These are phyloP conservation scores for Aspergillus funiculosus DNA, from an alignment of 495 filamentous ascomycete species.

Conservation along the genomic window DNA sequence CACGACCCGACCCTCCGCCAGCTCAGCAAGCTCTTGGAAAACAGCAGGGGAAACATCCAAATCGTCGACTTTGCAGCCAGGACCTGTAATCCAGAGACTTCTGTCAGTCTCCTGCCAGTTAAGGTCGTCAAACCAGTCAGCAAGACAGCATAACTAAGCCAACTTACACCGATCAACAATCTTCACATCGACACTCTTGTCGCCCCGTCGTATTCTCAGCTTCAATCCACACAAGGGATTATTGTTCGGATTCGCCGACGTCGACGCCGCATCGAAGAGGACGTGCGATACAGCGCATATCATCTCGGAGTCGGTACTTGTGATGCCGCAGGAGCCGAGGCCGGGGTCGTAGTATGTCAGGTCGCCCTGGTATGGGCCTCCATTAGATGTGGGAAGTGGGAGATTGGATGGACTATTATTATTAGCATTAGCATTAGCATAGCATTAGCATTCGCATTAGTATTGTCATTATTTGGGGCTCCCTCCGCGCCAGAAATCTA, in stretches of 20 bases:
- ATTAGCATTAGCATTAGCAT: background rate
- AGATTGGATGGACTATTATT: constrained; percentile 34
- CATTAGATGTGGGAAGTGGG: constrained; percentile 50
- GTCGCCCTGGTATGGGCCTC: constrained; percentile 53
- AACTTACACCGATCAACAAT: constrained; percentile 68
- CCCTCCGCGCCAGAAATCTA: background rate
- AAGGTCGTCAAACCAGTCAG: too few relatives aligned
- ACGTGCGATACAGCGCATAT: constrained; percentile 63
- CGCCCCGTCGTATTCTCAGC: constrained; percentile 45
- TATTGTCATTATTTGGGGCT: constrained; percentile 5
- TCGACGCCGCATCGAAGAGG: constrained; percentile 57
- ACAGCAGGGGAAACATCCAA: constrained; percentile 58
- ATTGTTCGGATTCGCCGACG: constrained; percentile 55
- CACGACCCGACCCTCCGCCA: constrained; percentile 51
- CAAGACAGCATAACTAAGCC: background rate
- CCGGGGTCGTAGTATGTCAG: constrained; percentile 65
- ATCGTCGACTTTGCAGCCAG: constrained; percentile 57
- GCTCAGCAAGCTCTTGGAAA: constrained; percentile 55
- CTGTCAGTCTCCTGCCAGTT: background rate
- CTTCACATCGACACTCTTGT: constrained; percentile 55
- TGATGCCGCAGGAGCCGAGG: constrained; percentile 66
- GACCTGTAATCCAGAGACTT: constrained; percentile 15
- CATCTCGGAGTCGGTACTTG: constrained; percentile 43
- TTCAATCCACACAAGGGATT: constrained; percentile 66
- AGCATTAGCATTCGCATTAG: background rate